Base-by-base conservation (phyloP, 805 yeast species). In the Candida caryicola region DNA sequence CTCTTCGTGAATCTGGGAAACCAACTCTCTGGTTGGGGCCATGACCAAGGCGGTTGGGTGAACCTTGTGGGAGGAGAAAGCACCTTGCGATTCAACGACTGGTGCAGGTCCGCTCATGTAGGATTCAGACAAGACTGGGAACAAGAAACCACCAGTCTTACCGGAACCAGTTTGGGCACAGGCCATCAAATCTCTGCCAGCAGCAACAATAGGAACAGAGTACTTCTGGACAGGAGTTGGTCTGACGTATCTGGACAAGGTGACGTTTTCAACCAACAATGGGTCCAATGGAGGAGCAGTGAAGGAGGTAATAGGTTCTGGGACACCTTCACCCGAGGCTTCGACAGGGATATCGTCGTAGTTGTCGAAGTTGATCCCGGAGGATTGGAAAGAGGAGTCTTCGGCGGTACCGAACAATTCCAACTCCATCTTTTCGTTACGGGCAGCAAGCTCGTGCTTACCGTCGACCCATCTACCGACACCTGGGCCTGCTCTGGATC, bases 21-120 rank as follows among this genome's bases (percentile, higher is more conserved):
- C 99, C 66, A 93, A 81, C 77, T 93, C 99, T 82, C 99, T 89
- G 46, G 99, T 93, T 64, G 99, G 99, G 32, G 99, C 99, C 73
- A 93, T 77, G 50, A 93, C 85, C 52, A 93, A 79, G 39, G 95
- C 91, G 41, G 97, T 90, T 61, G 99, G 99, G 70, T 72, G 82
- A 27, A 93, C 96, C 66, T 84, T 87, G 66, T 80, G 78, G 58
- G 81, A 77, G 23, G 82, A 76, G 55, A 76, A 77, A 39, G 69
- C 70, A 35, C 74, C 66, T 57, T 52, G 56, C 37, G 79, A 74
- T 45, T 63, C 69, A 28, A 75, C 69, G 30, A 65, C 59, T 42
- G 77, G 73, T 42, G 86, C 75, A 40, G 99, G 99, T 37, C 99
- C 99, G 54, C 74, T 78, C 64, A 78, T 72, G 71, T 83, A 93